Conservation (phyloP, 75 land plant species). For the Chamaecyparis obtusa region DNA sequence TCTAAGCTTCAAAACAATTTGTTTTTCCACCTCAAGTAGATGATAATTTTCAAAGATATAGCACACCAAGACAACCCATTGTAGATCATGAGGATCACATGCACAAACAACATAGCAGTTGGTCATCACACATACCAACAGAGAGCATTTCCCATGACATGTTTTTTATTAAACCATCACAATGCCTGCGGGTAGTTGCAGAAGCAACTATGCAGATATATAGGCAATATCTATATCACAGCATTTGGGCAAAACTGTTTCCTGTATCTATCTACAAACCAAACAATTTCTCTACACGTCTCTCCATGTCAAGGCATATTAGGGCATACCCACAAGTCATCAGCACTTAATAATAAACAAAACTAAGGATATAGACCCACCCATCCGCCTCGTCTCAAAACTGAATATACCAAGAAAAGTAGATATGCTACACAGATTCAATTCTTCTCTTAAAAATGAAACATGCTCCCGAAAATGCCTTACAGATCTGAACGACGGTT, state of each 20-base stretch:
- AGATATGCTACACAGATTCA: not conserved
- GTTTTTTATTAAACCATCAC: not conserved
- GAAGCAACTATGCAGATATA: not conserved
- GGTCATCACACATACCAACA: not conserved
- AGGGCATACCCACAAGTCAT: not conserved
- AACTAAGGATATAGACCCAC: not conserved
- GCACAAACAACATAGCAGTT: not conserved
- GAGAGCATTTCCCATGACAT: not conserved
- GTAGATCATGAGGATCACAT: not conserved
- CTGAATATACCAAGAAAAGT: not conserved
- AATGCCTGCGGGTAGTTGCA: not conserved
- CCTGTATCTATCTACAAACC: not conserved
- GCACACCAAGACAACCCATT: not conserved
- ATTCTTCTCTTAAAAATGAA: not conserved
- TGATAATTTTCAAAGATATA: not conserved
- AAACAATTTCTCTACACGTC: not conserved
- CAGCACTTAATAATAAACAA: not conserved
- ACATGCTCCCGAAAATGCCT: not conserved
- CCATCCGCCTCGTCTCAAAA: not conserved
- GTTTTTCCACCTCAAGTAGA: not conserved
- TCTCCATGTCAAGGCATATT: not conserved
- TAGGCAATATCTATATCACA: not conserved
- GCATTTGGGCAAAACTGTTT: not conserved
- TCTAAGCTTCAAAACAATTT: not conserved
- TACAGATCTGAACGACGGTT: not conserved